Evolutionary conservation across 164 flowering plant genomes (phyloP).

Genomic region (Nymphaea colorata): DNA sequence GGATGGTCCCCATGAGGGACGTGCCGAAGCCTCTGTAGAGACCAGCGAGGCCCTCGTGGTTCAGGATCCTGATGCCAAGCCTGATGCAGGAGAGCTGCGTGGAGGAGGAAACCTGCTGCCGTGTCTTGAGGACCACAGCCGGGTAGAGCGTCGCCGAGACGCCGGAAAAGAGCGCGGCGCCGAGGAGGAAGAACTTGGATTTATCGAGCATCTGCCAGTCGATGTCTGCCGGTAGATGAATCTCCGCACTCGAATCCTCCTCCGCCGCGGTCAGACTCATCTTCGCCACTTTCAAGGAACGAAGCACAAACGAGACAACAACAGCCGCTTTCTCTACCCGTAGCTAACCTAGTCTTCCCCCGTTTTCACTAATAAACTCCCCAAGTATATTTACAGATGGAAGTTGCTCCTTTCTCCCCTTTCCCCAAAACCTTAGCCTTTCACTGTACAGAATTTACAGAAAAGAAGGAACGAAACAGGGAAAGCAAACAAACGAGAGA

Average conservation of each 20-base stretch:
- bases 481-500: neutral
- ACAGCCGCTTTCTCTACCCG: neutral
- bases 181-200: constrained; percentile 74
- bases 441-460: neutral
- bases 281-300: constrained; percentile 28
- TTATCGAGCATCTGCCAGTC: constrained; percentile 92
- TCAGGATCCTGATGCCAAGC: constrained; percentile 28
- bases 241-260: constrained; percentile 47
- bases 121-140: constrained; percentile 50
- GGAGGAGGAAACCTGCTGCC: constrained; percentile 40
- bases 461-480: neutral
- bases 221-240: constrained; percentile 68
- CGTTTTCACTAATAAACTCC: neutral
- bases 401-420: no score
- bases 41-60: constrained; percentile 46
- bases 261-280: constrained; percentile 55
- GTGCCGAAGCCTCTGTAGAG: constrained; percentile 72
- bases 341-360: neutral
- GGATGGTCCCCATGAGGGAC: constrained; percentile 66
- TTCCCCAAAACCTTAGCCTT: neutral
- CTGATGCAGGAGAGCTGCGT: constrained; percentile 20
- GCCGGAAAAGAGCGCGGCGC: constrained; percentile 75
- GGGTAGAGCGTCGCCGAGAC: constrained; percentile 50
- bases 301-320: neutral
- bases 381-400: neutral